These are phyloP conservation scores for Mallotus nudiflorus DNA, from an alignment of 345 rosid genomes.

Conservation along the genomic window DNA sequence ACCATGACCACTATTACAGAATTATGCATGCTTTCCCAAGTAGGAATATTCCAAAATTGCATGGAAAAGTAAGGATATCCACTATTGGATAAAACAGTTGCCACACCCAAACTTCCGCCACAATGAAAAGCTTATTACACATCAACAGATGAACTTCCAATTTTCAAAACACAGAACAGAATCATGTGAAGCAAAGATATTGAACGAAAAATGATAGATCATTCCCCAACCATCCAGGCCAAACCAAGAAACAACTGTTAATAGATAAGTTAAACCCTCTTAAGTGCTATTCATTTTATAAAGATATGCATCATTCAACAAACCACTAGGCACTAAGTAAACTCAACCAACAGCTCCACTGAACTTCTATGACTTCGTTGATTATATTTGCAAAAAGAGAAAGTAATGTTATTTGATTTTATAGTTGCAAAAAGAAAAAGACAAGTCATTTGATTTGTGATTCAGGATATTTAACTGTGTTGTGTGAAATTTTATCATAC, in stretches of 20 bases:
- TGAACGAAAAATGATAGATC: neutral
- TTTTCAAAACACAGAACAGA: neutral
- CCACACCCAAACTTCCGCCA: conserved; percentile 12
- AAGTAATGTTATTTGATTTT: neutral
- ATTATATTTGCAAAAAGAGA: neutral
- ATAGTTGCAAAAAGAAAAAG: neutral
- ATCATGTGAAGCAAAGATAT: neutral
- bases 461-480: neutral
- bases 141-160: neutral
- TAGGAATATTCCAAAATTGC: neutral
- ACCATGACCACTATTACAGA: neutral
- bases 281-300: neutral
- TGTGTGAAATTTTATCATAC: neutral
- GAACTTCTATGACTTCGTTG: neutral
- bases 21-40: neutral
- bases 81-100: conserved; percentile 1
- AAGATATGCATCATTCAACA: neutral
- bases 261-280: neutral
- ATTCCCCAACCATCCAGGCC: neutral
- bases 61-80: conserved; percentile 4
- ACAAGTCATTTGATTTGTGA: neutral
- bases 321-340: neutral
- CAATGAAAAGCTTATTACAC: neutral
- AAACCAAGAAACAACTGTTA: neutral
- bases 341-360: neutral